These are phyloP conservation scores for Pythium monospermum DNA, from an alignment of 352 stramenopile genomes.

Conservation along the genomic window DNA sequence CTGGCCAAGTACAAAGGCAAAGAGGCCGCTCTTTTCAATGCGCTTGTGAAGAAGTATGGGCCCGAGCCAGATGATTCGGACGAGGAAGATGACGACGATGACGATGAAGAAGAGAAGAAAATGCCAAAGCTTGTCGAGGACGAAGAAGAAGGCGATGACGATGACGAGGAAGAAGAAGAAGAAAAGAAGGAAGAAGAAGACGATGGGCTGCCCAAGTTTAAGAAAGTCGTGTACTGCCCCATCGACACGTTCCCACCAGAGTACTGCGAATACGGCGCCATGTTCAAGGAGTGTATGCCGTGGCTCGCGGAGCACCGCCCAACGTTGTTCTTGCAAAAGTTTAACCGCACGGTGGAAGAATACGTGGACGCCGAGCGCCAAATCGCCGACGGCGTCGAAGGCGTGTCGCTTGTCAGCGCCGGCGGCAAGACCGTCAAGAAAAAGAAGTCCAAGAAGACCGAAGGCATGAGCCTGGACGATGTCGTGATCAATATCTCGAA, in stretches of 20 bases:
- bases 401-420: constrained; percentile 63
- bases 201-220: constrained; percentile 41
- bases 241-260: constrained; percentile 78
- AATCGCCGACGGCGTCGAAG: constrained; percentile 74
- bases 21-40: constrained; percentile 73
- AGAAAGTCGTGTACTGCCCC: constrained; percentile 73
- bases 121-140: constrained; percentile 7
- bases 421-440: constrained; percentile 82
- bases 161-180: constrained; percentile 40
- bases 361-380: constrained; percentile 73
- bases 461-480: constrained; percentile 66
- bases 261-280: constrained; percentile 83
- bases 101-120: constrained; percentile 24
- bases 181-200: constrained; percentile 35
- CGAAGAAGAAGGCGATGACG: constrained; percentile 24
- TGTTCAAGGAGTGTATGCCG: constrained; percentile 82
- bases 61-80: constrained; percentile 73
- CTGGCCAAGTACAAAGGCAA: constrained; percentile 81
- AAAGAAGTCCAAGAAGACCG: constrained; percentile 79
- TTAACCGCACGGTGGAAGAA: constrained; percentile 76
- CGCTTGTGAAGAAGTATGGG: constrained; percentile 82
- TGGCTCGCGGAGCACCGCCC: constrained; percentile 75
- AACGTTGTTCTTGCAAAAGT: constrained; percentile 72
- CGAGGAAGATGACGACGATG: constrained; percentile 50
- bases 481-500: constrained; percentile 63